Evolutionary conservation across 2,329 filamentous ascomycete genomes (phyloP).

Genomic region (Rachicladosporium sp.): DNA sequence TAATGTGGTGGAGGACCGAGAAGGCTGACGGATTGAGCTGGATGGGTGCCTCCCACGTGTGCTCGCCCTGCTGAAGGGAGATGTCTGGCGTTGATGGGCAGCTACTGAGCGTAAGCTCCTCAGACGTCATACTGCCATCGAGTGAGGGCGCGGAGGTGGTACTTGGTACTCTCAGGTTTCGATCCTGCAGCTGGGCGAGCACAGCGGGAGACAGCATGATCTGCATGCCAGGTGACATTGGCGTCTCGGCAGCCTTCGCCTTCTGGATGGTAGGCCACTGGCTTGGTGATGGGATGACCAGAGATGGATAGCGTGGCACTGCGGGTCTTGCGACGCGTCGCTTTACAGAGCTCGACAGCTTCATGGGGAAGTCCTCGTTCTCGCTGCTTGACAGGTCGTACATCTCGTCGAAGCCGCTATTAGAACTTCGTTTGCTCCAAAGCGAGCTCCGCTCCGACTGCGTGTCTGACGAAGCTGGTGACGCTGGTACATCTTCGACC

Average conservation of each 20-base stretch:
- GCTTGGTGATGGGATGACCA: conserved; percentile 47
- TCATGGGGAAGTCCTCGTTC: conserved; percentile 40
- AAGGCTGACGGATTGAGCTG: conserved; percentile 67
- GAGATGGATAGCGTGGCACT: conserved; percentile 41
- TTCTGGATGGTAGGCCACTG: conserved; percentile 46
- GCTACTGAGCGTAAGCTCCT: conserved; percentile 72
- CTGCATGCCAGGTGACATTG: conserved; percentile 37
- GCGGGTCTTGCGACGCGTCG: conserved; percentile 19
- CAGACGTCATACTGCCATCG: conserved; percentile 77
- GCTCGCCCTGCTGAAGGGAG: conserved; percentile 38
- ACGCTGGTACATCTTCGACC: conserved; percentile 30
- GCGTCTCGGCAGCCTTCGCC: conserved; percentile 30
- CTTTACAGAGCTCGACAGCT: conserved; percentile 41
- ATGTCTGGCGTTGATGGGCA: conserved; percentile 75
- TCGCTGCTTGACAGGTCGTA: conserved; percentile 82
- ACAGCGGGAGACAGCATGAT: conserved; percentile 31
- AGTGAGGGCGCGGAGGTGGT: conserved; percentile 75
- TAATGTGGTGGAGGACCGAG: conserved; percentile 65
- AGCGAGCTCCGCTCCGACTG: conserved; percentile 28
- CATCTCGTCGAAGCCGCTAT: conserved; percentile 70
- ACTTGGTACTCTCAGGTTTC: conserved; percentile 52
- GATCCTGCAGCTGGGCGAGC: conserved; percentile 54
- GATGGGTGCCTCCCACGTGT: conserved; percentile 49
- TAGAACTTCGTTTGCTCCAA: conserved; percentile 54
- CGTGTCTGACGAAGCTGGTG: conserved; percentile 49